Percentiles rank a stretch among this genome's conserved stretches.
Conservation (phyloP, 768 basidiomycete genomes). For the Mycena indigotica region DNA sequence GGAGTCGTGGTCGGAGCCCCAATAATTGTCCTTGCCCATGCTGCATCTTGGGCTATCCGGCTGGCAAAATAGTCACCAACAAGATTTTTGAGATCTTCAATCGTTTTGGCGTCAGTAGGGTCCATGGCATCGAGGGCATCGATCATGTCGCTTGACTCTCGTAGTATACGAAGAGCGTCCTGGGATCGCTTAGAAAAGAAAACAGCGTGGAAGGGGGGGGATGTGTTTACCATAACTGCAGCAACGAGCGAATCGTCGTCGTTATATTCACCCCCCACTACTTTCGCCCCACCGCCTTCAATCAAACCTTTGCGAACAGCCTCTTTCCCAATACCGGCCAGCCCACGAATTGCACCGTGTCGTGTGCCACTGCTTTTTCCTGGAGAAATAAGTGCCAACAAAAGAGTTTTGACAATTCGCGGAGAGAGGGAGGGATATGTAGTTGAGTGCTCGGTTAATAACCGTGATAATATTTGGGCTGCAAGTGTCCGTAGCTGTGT, state of each 20-base stretch:
- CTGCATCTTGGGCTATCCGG: constrained; percentile 55
- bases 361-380: constrained; percentile 79
- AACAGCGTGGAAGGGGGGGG: background rate
- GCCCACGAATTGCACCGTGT: constrained; percentile 87
- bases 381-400: constrained; percentile 77
- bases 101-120: constrained; percentile 49
- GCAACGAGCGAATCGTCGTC: constrained; percentile 48
- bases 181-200: constrained; percentile 24
- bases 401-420: constrained; percentile 91
- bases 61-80: constrained; percentile 68
- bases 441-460: constrained; percentile 81
- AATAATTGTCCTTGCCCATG: constrained; percentile 66
- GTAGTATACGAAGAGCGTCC: constrained; percentile 66
- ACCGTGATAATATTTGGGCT: constrained; percentile 79
- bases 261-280: constrained; percentile 69
- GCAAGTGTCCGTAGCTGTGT: constrained; percentile 78
- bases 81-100: constrained; percentile 50
- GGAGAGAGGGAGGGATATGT: constrained; percentile 86
- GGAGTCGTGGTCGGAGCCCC: constrained; percentile 20
- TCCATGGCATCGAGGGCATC: constrained; percentile 55
- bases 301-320: constrained; percentile 82
- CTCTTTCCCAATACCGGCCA: constrained; percentile 83
- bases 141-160: constrained; percentile 58
- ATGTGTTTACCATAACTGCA: constrained; percentile 60
- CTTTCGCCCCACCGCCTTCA: constrained; percentile 76